phyloP scores from a whole-genome alignment of 129 eudicot genomes.

The Daucus carota region DH1_v3.0 NC_030383.2:34422501-34423000 shows the following conservation, averaged over 20 bases:
- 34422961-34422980: neutral
- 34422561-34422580: neutral
- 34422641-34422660: neutral
- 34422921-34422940: neutral
- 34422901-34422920: neutral
- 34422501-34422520: neutral
- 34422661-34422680: neutral
- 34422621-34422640: neutral
- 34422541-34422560: neutral
- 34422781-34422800: neutral
- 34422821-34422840: neutral
- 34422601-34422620: neutral
- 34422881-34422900: neutral
- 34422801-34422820: neutral
- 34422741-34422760: slow-evolving; percentile 17
- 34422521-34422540: too few species aligned
- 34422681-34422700: slow-evolving; percentile 10
- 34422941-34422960: neutral
- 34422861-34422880: neutral
- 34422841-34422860: neutral
- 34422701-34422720: slow-evolving; percentile 19
- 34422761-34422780: neutral
- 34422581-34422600: slow-evolving; percentile 1
- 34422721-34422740: slow-evolving; percentile 14
- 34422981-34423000: neutral